Evolutionary conservation across 2,329 filamentous ascomycete species (phyloP).

Genomic region (Cercospora sp.): DNA sequence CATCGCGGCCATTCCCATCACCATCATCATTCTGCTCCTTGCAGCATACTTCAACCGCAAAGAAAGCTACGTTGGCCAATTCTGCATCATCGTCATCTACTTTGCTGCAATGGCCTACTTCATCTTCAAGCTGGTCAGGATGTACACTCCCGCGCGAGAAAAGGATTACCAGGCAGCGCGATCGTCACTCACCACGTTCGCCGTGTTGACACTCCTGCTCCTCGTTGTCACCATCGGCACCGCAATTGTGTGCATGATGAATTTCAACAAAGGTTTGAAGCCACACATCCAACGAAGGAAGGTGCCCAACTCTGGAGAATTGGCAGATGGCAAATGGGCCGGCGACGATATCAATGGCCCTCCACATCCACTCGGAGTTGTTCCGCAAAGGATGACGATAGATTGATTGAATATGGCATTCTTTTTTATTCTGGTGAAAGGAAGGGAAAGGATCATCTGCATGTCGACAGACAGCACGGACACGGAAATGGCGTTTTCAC

Average conservation of each 20-base stretch:
- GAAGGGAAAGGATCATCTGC: neutral
- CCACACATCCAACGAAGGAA: conserved; percentile 65
- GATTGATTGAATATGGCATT: conserved; percentile 32
- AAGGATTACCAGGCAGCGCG: conserved; percentile 73
- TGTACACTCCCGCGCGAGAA: conserved; percentile 65
- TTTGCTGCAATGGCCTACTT: conserved; percentile 91
- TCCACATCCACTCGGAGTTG: conserved; percentile 35
- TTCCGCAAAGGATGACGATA: conserved; percentile 49
- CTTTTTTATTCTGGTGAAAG: neutral
- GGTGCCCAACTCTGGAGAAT: conserved; percentile 24
- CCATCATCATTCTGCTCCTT: conserved; percentile 80
- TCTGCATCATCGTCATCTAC: conserved; percentile 76
- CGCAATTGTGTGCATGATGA: conserved; percentile 81
- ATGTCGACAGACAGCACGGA: conserved; percentile 3
- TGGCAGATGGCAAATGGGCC: conserved; percentile 26
- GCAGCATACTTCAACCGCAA: conserved; percentile 82
- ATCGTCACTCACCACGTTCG: conserved; percentile 87
- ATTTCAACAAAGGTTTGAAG: conserved; percentile 89
- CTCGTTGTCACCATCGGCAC: conserved; percentile 87
- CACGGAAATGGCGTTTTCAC: neutral
- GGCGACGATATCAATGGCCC: conserved; percentile 29
- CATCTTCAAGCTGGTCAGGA: conserved; percentile 95
- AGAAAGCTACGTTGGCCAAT: conserved; percentile 79
- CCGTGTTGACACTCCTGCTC: conserved; percentile 84
- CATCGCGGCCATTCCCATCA: conserved; percentile 84